A percentile compares a stretch with the other conserved stretches of the same genome.
Conservation (phyloP, 768 basidiomycete species). For the Tricholoma matsutake region DNA sequence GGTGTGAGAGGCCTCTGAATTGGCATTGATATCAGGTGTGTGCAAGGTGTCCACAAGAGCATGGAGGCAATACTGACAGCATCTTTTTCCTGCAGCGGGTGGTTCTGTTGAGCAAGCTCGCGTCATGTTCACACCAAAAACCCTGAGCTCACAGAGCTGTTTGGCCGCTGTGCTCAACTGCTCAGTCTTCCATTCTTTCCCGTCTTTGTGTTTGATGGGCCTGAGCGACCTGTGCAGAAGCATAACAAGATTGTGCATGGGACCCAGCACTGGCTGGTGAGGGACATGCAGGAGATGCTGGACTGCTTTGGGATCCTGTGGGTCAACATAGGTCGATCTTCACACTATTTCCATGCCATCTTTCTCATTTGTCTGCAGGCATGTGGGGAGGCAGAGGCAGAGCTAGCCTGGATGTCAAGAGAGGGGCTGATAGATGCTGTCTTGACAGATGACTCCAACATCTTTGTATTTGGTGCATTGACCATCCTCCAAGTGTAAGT, state of each 20-base stretch:
- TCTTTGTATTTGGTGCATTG: not conserved
- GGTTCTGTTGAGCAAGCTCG: slow-evolving; percentile 9
- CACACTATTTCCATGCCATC: not conserved
- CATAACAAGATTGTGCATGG: slow-evolving; percentile 35
- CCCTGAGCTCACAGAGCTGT: slow-evolving; percentile 11
- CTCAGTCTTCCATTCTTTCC: not conserved
- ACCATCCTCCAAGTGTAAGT: not conserved
- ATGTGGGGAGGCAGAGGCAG: not conserved
- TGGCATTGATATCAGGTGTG: slow-evolving; percentile 14
- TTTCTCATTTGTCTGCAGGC: not conserved
- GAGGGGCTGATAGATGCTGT: not conserved
- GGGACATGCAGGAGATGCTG: slow-evolving; percentile 27
- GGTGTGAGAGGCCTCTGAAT: slow-evolving; percentile 4
- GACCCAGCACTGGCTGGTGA: slow-evolving; percentile 36
- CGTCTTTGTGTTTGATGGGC: not conserved
- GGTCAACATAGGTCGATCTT: not conserved
- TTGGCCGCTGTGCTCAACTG: not conserved
- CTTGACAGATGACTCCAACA: not conserved
- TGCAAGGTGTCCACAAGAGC: not conserved
- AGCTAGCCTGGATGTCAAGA: not conserved
- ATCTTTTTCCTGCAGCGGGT: slow-evolving; percentile 1
- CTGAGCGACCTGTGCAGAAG: slow-evolving; percentile 10
- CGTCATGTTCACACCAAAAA: slow-evolving; percentile 9
- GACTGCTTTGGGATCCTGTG: slow-evolving; percentile 7
- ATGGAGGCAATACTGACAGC: not conserved